Evolutionary conservation across 2,329 filamentous ascomycete species (phyloP), one percentile per base, ranked within the genome.

Genomic region (Exophiala aquamarina): DNA sequence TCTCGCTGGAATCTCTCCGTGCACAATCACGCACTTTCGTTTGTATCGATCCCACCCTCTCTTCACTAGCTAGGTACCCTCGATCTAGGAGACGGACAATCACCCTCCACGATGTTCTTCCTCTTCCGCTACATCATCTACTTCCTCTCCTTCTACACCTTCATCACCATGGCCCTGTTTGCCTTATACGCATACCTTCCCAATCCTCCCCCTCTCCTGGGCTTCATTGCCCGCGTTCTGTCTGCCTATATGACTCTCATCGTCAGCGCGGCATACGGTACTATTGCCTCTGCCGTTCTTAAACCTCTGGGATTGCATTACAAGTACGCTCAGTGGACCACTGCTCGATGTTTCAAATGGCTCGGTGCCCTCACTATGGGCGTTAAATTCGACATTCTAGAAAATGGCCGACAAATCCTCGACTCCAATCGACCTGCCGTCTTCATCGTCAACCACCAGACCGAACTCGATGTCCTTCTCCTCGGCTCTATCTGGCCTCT

Each of bases 361-460:
- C 66, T 79, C 57, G 94, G 95, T 86, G 76, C 77, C 58, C 67
- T 78, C 36, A 78, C 81, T 38, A 90, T 89, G 1, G 92, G 92
- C 50, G 77, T 96, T 39, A 79, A 76, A 49, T 96, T 97, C 65
- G 76, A 80, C 32, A 69, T 77, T 52, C 19, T 50, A 23, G 70
- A 95, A 40, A 78, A 85, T 35, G 89, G 91, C 10, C 62, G 82
- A 50, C 69, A 83, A 56, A 66, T 83, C 58, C 79, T 91, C 49
- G 71, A 72, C 37, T 83, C 75, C 8, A 75, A 75, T 20, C 81
- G 92, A 41, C 93, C 93, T 1, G 91, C 89, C 47, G 87, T 98
- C 47, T 91, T 98, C 63, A 77, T 98, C 59, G 87, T 87, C 32
- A 97, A 97, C 70, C 93, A 98, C 72, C 93, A 98, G 77, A 89